Evolutionary conservation across 1,139 yeast species (phyloP).

Genomic region (Protomyces arabidopsidicola): DNA sequence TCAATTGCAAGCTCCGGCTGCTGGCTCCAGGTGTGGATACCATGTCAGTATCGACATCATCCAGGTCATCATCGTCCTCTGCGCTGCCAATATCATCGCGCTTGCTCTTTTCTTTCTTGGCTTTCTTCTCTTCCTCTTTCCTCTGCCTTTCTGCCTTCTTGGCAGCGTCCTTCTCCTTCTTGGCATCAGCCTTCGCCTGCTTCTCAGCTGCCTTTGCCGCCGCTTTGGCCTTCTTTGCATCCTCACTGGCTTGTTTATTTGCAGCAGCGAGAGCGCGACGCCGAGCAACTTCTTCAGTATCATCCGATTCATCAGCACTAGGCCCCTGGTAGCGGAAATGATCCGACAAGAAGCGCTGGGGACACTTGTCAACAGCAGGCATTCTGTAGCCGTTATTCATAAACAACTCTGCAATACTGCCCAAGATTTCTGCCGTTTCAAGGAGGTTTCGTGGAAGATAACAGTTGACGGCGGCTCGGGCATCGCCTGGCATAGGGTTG

Average conservation of each 20-base stretch:
- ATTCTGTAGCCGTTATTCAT: no score
- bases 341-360: background rate
- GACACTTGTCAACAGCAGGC: background rate
- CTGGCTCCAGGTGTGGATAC: background rate
- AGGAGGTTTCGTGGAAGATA: background rate
- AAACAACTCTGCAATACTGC: no score
- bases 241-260: background rate
- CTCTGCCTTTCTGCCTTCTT: background rate
- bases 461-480: background rate
- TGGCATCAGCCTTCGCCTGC: background rate
- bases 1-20: background rate
- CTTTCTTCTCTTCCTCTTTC: background rate
- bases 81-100: background rate
- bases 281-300: background rate
- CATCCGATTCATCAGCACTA: background rate
- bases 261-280: background rate
- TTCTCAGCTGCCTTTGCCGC: background rate
- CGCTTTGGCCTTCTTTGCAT: background rate
- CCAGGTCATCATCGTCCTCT: background rate
- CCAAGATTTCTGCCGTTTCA: no score
- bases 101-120: background rate
- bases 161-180: background rate
- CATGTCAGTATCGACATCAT: background rate
- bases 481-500: background rate
- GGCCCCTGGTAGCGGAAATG: background rate